Base-by-base conservation (phyloP, 129 eudicot genomes). In the Smallanthus sonchifolius region DNA sequence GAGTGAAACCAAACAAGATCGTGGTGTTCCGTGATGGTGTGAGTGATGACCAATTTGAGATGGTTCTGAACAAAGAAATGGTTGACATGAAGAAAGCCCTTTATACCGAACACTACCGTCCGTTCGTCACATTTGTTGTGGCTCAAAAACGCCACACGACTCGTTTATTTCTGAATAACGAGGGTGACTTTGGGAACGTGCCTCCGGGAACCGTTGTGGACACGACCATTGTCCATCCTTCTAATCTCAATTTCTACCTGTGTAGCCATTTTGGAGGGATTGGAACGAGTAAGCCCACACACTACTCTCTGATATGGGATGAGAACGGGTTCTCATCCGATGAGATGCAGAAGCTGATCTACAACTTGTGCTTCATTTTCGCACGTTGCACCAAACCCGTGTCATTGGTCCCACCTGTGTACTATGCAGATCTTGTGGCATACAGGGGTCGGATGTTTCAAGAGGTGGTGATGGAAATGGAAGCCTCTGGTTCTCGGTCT, bases 151-250 rank as follows among this genome's bases (percentile, higher is more conserved):
- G 30, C 30, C 96, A 92, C 70, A 95, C 84, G 1, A 92, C 96
- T 32, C 87, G 95, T 4, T 49, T 92, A 9, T 89, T 92, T 49
- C 75, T 66, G 2, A 82, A 82, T 45, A 73, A 77, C 39, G 73
- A 67, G 51, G 57, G 34, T 2, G 42, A 62, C 5, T 2, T 54
- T 0, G 86, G 80, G 2, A 92, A 92, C 24, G 80, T 92, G 40
- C 89, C 85, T 3, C 96, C 96, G 0, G 98, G 98, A 6, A 89
- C 98, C 2, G 88, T 89, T n/a, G 98, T 89, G 67, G 96, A 92
- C 82, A 78, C 83, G 0, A 71, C 37, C 4, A 79, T 92, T 3
- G 80, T 83, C 35, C 96, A 89, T 24, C 92, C 96, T 0, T 62
- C 47, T 0, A 84, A 84, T 59, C 87, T 85, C 19, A 96, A 92